Evolutionary conservation across 441 rosid genomes (phyloP), one percentile per base, ranked within the genome.

Genomic region (Hura crepitans): DNA sequence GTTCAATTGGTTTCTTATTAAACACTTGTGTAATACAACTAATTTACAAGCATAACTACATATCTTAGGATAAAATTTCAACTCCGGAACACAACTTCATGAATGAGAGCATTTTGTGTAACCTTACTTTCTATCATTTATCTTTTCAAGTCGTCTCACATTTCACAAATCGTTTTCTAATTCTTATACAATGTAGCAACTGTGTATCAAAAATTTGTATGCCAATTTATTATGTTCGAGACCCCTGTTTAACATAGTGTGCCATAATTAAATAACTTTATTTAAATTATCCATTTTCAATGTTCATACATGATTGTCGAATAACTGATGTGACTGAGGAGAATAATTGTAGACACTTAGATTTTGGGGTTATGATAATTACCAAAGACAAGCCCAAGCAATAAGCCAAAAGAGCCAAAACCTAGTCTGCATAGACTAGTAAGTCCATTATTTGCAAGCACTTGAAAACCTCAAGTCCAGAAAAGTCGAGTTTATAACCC

Each of bases 271-370:
- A 17, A 87, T 61, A 9, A 97, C 95, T 77, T 85, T 86, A 59
- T 67, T 75, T 74, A 94, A 79, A 69, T 79, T 65, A 10, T 85
- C 87, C 75, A 75, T 77, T 78, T 73, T 80, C 95, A 87, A 11
- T 79, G 81, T 82, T 91, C 89, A 57, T 81, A 78, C 57, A 94
- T 88, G 75, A 94, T 75, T 9, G 96, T 94, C 25, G 98, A 87
- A 73, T 90, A 91, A 5, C 96, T 88, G 71, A 94, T 80, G 74
- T 95, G 89, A 78, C 91, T 96, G 3, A 96, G 98, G 20, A 76
- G 78, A 66, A 88, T 71, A 57, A n/a, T n/a, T n/a, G n/a, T n/a
- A n/a, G n/a, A n/a, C n/a, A n/a, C n/a, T n/a, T n/a, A n/a, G n/a
- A n/a, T n/a, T n/a, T n/a, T n/a, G n/a, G n/a, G n/a, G n/a, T n/a